Evolutionary conservation across 1,284 basidiomycete species (phyloP), one percentile per base, ranked within the genome.

Genomic region (Tilletia walkeri): DNA sequence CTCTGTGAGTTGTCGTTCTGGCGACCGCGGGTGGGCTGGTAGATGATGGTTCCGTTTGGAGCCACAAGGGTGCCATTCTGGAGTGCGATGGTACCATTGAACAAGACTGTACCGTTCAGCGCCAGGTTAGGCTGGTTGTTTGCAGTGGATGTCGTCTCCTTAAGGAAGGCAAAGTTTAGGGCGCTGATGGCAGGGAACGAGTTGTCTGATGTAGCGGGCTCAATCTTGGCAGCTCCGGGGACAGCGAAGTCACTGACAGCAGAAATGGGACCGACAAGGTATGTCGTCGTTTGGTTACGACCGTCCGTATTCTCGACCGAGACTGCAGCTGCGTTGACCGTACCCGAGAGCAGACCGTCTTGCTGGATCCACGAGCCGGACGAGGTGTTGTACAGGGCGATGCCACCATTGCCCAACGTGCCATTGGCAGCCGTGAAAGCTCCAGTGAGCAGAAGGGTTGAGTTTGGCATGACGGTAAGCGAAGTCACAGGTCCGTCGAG

Each of bases 351-450:
- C 47, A 79, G 72, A 47, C 69, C 69, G 56, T 67, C n/a, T 66
- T 81, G 72, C 3, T 71, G 67, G 69, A 88, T 86, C 94, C 94
- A 96, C 0, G 85, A 82, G 5, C 86, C 85, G 41, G 86, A 86
- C 1, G 85, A 84, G n/a, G 89, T 85, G 82, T 93, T 88, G 91
- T 91, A 96, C 0, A 87, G 85, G 0, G 92, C 93, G 70, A 93
- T 88, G 2, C 94, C 93, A 41, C 88, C 87, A 0, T 87, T 89
- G 49, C 83, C 81, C 38, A 82, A 79, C n/a, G 76, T 77, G 34
- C 78, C 72, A 16, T 74, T 79, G 73, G 89, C 82, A 59, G 86
- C 85, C 1, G 89, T 89, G 84, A 97, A 95, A 78, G 89, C 90
- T 4, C 93, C 94, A 0, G 88, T 88, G 1, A 94, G 87, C 61